Conservation (phyloP, 2,329 filamentous ascomycete genomes). For the Lomentospora prolificans region DNA sequence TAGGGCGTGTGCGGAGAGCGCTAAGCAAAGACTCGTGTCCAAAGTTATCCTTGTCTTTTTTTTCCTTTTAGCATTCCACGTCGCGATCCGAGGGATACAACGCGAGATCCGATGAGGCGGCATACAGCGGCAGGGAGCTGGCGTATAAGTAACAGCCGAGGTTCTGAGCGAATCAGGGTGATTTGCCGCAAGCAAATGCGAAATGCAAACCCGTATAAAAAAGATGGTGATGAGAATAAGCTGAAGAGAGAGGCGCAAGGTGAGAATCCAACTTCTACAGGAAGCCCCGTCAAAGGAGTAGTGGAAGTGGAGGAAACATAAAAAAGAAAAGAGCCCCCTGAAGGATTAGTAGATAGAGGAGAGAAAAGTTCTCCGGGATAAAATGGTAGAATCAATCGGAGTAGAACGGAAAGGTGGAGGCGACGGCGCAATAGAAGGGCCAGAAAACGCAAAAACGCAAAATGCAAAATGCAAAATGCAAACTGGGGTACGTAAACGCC, state of each 20-base stretch:
- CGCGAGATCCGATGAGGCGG: background rate
- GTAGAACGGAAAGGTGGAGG: slow-evolving; percentile 5
- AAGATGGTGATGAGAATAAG: too few species aligned
- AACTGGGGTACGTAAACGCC: background rate
- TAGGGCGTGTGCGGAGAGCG: background rate
- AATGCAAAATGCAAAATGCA: background rate
- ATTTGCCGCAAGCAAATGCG: too few species aligned
- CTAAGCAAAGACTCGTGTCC: background rate
- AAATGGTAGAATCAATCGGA: slow-evolving; percentile 5
- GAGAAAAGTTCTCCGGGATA: background rate
- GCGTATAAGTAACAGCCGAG: background rate
- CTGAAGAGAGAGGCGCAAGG: too few species aligned
- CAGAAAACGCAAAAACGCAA: slow-evolving; percentile 30
- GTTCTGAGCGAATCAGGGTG: background rate
- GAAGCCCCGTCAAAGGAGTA: background rate
- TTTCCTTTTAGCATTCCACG: slow-evolving; percentile 1
- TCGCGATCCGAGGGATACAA: background rate
- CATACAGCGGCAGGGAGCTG: background rate
- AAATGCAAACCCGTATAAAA: too few species aligned
- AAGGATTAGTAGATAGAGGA: too few species aligned
- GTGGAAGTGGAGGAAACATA: background rate
- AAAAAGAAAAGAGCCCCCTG: slow-evolving; percentile 1
- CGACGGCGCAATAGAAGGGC: slow-evolving; percentile 34
- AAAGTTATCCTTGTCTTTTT: background rate
- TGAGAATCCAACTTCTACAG: background rate